These are phyloP conservation scores for Leishmania martiniquensis DNA, from an alignment of 208 protist genomes.

Conservation along the genomic window DNA sequence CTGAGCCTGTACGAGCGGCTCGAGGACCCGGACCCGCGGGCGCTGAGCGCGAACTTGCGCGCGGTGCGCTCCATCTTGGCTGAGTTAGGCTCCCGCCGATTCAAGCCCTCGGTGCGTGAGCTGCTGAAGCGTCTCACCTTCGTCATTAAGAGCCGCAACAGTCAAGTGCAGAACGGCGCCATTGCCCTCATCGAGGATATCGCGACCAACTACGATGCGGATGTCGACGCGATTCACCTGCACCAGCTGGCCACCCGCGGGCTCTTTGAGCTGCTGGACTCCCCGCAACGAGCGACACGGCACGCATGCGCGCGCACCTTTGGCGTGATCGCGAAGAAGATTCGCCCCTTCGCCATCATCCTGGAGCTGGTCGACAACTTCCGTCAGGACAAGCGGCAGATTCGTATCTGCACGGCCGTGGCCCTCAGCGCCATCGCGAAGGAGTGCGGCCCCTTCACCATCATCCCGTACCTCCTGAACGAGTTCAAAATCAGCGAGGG, in stretches of 20 bases:
- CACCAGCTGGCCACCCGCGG: conserved; percentile 99
- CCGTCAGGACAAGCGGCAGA: conserved; percentile 98
- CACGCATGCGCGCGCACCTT: conserved; percentile 97
- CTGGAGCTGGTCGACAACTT: conserved; percentile 99
- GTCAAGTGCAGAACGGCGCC: conserved; percentile 98
- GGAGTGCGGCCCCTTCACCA: conserved; percentile 98
- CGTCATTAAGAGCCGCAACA: conserved; percentile 99
- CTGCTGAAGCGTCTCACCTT: conserved; percentile 98
- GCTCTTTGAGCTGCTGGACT: conserved; percentile 99
- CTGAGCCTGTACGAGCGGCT: conserved; percentile 98
- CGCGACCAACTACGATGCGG: conserved; percentile 83
- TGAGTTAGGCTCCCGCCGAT: conserved; percentile 96
- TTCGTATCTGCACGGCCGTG: conserved; percentile 99
- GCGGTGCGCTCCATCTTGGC: conserved; percentile 98
- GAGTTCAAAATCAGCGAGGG: conserved; percentile 99
- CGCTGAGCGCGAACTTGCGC: conserved; percentile 96
- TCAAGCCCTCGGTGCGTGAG: conserved; percentile 97
- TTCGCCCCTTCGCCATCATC: conserved; percentile 99
- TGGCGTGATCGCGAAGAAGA: conserved; percentile 99
- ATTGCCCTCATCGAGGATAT: conserved; percentile 99
- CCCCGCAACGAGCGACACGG: conserved; percentile 97
- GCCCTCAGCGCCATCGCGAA: conserved; percentile 99
- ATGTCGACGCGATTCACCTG: conserved; percentile 89
- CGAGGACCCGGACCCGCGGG: conserved; percentile 97
- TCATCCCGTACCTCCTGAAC: conserved; percentile 99